Conservation (phyloP, 2,329 filamentous ascomycete genomes). For the Emmonsiellopsis sp. region DNA sequence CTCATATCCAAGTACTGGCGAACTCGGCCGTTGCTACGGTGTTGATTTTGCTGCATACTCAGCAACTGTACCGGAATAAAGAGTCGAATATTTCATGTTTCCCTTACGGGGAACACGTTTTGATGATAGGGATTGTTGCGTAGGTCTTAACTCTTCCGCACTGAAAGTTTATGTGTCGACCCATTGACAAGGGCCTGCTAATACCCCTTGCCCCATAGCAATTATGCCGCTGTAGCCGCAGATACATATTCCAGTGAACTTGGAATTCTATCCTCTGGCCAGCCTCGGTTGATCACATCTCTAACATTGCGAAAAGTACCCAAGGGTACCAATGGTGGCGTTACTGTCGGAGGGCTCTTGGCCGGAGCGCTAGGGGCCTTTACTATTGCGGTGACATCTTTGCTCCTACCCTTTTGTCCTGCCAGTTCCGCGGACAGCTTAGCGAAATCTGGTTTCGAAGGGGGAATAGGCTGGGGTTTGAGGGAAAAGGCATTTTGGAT, state of each 20-base stretch:
- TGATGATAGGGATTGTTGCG: constrained; percentile 34
- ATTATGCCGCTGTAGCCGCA: constrained; percentile 85
- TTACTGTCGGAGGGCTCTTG: constrained; percentile 63
- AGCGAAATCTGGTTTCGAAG: constrained; percentile 24
- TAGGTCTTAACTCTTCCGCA: constrained; percentile 15
- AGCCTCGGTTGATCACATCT: constrained; percentile 80
- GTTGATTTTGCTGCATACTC: constrained; percentile 45
- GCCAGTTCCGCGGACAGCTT: constrained; percentile 5
- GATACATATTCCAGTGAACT: constrained; percentile 95
- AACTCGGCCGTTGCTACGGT: constrained; percentile 76
- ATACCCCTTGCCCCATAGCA: constrained; percentile 28
- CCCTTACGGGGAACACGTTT: constrained; percentile 24
- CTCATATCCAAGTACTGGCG: constrained; percentile 79
- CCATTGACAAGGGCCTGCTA: neutral
- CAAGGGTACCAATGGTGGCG: constrained; percentile 86
- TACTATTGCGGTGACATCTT: constrained; percentile 57
- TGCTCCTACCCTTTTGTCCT: constrained; percentile 61
- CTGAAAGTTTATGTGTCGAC: neutral
- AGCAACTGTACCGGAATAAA: constrained; percentile 26
- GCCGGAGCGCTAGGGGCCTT: constrained; percentile 68
- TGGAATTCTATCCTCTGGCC: constrained; percentile 69
- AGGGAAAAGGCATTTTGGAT: constrained; percentile 42
- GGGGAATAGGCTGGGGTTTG: constrained; percentile 41
- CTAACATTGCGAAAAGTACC: constrained; percentile 68
- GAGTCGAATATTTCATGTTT: constrained; percentile 27